Conservation (phyloP, 495 filamentous ascomycete genomes). For the Talaromyces liani region DNA sequence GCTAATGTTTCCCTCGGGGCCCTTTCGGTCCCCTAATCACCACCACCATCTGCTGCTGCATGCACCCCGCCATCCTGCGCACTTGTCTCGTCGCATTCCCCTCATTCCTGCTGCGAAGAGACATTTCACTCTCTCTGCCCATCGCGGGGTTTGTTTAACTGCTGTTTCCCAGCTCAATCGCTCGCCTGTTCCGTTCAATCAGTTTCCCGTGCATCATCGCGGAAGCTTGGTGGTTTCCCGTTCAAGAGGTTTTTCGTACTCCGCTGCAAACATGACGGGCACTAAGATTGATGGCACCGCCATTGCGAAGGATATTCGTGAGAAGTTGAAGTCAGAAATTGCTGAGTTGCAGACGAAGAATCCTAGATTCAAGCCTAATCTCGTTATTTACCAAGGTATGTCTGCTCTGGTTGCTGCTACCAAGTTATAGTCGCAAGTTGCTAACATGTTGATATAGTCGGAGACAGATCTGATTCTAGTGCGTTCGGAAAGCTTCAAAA, state of each 20-base stretch:
- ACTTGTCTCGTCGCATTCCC: not conserved
- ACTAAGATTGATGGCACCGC: slow-evolving; percentile 92
- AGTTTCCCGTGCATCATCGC: not conserved
- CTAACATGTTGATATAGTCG: not conserved
- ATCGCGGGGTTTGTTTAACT: not conserved
- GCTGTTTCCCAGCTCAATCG: not conserved
- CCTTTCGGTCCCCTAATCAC: slow-evolving; percentile 4
- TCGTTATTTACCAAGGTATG: slow-evolving; percentile 90
- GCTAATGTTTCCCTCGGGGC: slow-evolving; percentile 8
- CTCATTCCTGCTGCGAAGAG: not conserved
- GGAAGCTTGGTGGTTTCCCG: slow-evolving; percentile 5
- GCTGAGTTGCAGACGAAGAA: slow-evolving; percentile 70
- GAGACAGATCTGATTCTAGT: slow-evolving; percentile 6
- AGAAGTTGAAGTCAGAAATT: slow-evolving; percentile 70
- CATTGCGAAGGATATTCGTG: slow-evolving; percentile 84
- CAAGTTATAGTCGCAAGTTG: too few relatives aligned
- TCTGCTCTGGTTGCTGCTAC: not conserved
- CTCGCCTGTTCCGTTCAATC: not conserved
- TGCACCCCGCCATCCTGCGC: slow-evolving; percentile 5
- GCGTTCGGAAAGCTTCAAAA: not conserved
- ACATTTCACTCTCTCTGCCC: not conserved
- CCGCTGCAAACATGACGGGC: slow-evolving; percentile 62
- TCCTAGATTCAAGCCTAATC: slow-evolving; percentile 75
- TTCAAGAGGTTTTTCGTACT: slow-evolving; percentile 5
- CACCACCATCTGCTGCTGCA: not conserved